Evolutionary conservation across 495 filamentous ascomycete genomes (phyloP).

Genomic region (Beverwykella pulmonaria): DNA sequence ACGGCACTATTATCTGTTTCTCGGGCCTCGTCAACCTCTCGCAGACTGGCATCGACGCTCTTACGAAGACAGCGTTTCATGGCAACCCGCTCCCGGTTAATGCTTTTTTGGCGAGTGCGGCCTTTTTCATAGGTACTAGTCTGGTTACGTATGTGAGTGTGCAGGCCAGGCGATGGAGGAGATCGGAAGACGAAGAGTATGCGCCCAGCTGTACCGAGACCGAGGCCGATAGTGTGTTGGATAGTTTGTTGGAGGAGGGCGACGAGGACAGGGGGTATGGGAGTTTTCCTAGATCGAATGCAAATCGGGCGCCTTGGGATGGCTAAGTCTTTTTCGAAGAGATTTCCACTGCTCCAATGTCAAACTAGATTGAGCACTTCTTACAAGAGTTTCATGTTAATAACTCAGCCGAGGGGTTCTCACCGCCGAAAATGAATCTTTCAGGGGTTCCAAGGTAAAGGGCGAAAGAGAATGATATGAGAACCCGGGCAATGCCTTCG

Average conservation of each 20-base stretch:
- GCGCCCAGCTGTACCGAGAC: slow-evolving; percentile 16
- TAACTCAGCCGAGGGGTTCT: too few relatives aligned
- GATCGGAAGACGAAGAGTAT: slow-evolving; percentile 42
- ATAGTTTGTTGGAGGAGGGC: slow-evolving; percentile 32
- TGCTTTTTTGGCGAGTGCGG: slow-evolving; percentile 60
- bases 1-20: slow-evolving; percentile 85
- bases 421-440: too few relatives aligned
- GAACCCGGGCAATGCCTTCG: too few relatives aligned
- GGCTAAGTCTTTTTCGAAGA: not conserved
- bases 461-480: too few relatives aligned
- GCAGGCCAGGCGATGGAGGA: slow-evolving; percentile 35
- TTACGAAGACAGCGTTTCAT: slow-evolving; percentile 71
- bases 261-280: slow-evolving; percentile 26
- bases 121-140: slow-evolving; percentile 50
- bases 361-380: too few relatives aligned
- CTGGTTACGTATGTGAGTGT: slow-evolving; percentile 43
- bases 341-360: not conserved
- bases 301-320: not conserved
- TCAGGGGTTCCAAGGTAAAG: too few relatives aligned
- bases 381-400: too few relatives aligned
- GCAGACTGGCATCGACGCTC: slow-evolving; percentile 76
- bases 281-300: not conserved
- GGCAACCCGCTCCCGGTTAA: slow-evolving; percentile 81
- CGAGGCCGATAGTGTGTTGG: slow-evolving; percentile 28
- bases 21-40: slow-evolving; percentile 83